Percentiles rank a stretch among this genome's conserved stretches.
phyloP scores from a whole-genome alignment of 2,329 filamentous ascomycete genomes.

The Aspergillus floridensis region DNA sequence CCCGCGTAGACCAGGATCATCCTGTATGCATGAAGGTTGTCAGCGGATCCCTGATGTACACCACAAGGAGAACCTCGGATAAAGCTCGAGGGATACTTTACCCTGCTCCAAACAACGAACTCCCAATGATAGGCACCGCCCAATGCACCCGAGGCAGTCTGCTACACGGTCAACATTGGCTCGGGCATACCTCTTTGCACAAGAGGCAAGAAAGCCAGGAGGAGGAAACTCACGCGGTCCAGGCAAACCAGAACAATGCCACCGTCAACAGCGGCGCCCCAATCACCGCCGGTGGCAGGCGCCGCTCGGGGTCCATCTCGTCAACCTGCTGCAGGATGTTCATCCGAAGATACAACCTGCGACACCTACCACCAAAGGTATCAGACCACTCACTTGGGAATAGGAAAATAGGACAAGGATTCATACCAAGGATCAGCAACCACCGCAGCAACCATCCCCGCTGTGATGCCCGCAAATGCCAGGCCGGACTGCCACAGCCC shows the following conservation, averaged over 20 bases:
- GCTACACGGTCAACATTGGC: not conserved
- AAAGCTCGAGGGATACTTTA: conserved; percentile 38
- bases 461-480: conserved; percentile 58
- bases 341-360: not conserved
- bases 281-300: conserved; percentile 67
- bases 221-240: conserved; percentile 63
- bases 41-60: no score
- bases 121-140: conserved; percentile 71
- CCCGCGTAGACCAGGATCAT: conserved; percentile 3
- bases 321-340: not conserved
- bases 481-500: conserved; percentile 72
- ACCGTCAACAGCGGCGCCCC: conserved; percentile 71
- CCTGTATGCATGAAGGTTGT: not conserved
- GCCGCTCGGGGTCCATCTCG: conserved; percentile 65
- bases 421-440: not conserved
- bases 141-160: conserved; percentile 56
- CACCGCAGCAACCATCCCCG: conserved; percentile 46
- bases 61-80: no score
- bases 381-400: not conserved
- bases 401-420: not conserved
- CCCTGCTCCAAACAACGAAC: conserved; percentile 65
- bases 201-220: not conserved
- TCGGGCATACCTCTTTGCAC: no score
- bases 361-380: not conserved
- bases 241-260: conserved; percentile 81